These are phyloP conservation scores for Ormosia semicastrata DNA, from an alignment of 306 rosid genomes.

Conservation along the genomic window DNA sequence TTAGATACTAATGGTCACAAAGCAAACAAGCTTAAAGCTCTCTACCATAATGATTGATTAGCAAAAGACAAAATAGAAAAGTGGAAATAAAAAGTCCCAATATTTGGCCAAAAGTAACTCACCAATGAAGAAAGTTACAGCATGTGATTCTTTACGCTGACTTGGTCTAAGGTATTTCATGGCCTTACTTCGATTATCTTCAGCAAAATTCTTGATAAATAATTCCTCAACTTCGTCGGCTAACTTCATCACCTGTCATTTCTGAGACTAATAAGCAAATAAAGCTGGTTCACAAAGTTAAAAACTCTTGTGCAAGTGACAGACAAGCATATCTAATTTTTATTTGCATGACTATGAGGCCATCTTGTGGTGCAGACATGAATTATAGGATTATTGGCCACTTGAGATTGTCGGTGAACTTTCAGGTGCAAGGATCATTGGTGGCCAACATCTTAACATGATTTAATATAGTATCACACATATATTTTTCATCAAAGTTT, in stretches of 20 bases:
- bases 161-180: slow-evolving; percentile 92
- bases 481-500: slow-evolving; percentile 22
- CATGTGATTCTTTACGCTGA: slow-evolving; percentile 78
- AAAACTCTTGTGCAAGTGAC: slow-evolving; percentile 27
- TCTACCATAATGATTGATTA: slow-evolving; percentile 34
- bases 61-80: slow-evolving; percentile 24
- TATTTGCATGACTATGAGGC: slow-evolving; percentile 28
- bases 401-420: slow-evolving; percentile 60
- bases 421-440: slow-evolving; percentile 40
- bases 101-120: slow-evolving; percentile 37
- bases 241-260: slow-evolving; percentile 69
- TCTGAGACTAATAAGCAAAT: slow-evolving; percentile 39
- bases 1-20: slow-evolving; percentile 47
- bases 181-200: slow-evolving; percentile 84
- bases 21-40: slow-evolving; percentile 42
- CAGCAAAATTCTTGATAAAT: slow-evolving; percentile 64
- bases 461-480: slow-evolving; percentile 35
- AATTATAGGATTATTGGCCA: slow-evolving; percentile 59
- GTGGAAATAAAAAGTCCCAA: neutral
- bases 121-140: slow-evolving; percentile 91
- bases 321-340: slow-evolving; percentile 60
- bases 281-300: slow-evolving; percentile 22
- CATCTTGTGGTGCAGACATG: slow-evolving; percentile 44
- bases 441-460: slow-evolving; percentile 55
- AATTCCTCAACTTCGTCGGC: slow-evolving; percentile 87